Conservation (phyloP, 495 filamentous ascomycete species). For the Aspergillus ostianus region DNA sequence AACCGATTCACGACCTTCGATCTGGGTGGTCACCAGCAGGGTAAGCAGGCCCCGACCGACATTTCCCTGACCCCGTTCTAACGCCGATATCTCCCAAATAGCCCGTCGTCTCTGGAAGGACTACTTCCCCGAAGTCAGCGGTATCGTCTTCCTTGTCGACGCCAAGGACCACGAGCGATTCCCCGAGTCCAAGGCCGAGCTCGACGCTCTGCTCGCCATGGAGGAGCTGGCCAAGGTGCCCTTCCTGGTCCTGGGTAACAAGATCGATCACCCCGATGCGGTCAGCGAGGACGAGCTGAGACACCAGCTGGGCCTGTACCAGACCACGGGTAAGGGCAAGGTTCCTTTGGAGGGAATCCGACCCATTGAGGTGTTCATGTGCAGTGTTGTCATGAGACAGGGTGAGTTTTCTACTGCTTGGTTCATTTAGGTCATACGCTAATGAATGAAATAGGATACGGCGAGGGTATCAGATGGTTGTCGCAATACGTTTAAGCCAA, state of each 20-base stretch:
- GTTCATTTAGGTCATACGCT: too few relatives aligned
- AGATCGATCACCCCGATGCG: slow-evolving; percentile 96
- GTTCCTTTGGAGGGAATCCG: slow-evolving; percentile 90
- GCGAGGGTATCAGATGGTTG: slow-evolving; percentile 55
- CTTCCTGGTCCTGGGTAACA: slow-evolving; percentile 94
- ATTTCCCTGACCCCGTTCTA: background rate
- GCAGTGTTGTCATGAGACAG: slow-evolving; percentile 96
- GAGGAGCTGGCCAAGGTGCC: slow-evolving; percentile 91
- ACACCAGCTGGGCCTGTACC: slow-evolving; percentile 84
- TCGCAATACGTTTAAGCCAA: slow-evolving; percentile 51
- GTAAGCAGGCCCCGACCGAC: slow-evolving; percentile 41
- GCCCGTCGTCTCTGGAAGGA: slow-evolving; percentile 97
- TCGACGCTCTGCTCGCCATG: slow-evolving; percentile 91
- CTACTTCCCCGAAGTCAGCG: slow-evolving; percentile 97
- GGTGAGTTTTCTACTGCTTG: slow-evolving; percentile 52
- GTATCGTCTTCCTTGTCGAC: slow-evolving; percentile 97
- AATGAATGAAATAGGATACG: slow-evolving; percentile 40
- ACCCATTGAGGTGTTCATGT: slow-evolving; percentile 98
- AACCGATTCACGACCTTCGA: slow-evolving; percentile 98
- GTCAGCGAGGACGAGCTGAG: slow-evolving; percentile 93
- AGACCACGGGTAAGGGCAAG: slow-evolving; percentile 98
- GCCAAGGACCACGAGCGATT: slow-evolving; percentile 95
- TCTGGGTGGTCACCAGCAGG: slow-evolving; percentile 94
- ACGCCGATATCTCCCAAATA: slow-evolving; percentile 28
- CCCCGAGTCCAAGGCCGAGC: slow-evolving; percentile 89